Percentiles rank a stretch among this genome's conserved stretches.
Conservation (phyloP, 106 monocot genomes). For the Iris macrosiphon region DNA sequence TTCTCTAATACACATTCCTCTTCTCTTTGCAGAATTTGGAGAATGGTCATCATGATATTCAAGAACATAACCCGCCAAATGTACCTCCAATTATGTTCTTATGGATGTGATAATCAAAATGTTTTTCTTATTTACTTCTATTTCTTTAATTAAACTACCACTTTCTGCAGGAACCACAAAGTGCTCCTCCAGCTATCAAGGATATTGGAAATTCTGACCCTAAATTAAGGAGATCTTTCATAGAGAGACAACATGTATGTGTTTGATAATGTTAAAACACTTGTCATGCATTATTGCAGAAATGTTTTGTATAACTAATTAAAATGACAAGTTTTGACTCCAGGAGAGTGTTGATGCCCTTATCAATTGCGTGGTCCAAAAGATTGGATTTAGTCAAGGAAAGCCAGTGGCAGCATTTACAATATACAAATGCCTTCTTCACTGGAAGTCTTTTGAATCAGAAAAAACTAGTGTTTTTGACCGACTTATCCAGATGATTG, state of each 20-base stretch:
- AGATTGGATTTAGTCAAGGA: conserved; percentile 27
- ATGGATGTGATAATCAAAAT: no score
- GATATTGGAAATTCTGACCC: conserved; percentile 37
- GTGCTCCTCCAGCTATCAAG: conserved; percentile 40
- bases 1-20: no score
- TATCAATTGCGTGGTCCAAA: conserved; percentile 28
- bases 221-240: conserved; percentile 38
- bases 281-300: no score
- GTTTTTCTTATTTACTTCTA: background rate
- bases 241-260: conserved; percentile 73
- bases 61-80: conserved; percentile 17
- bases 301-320: no score
- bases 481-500: conserved; percentile 31
- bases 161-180: conserved; percentile 44
- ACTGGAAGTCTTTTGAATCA: conserved; percentile 53
- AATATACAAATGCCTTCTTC: conserved; percentile 47
- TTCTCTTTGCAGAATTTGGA: conserved; percentile 29
- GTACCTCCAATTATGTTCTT: background rate
- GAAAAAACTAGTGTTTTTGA: conserved; percentile 52
- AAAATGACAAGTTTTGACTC: background rate
- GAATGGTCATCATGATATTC: conserved; percentile 35
- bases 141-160: background rate
- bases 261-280: no score
- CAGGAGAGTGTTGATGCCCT: conserved; percentile 41
- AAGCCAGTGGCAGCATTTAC: conserved; percentile 40